Base-by-base conservation (phyloP, 176 grass and related monocot genomes). In the Ananas comosus region DNA sequence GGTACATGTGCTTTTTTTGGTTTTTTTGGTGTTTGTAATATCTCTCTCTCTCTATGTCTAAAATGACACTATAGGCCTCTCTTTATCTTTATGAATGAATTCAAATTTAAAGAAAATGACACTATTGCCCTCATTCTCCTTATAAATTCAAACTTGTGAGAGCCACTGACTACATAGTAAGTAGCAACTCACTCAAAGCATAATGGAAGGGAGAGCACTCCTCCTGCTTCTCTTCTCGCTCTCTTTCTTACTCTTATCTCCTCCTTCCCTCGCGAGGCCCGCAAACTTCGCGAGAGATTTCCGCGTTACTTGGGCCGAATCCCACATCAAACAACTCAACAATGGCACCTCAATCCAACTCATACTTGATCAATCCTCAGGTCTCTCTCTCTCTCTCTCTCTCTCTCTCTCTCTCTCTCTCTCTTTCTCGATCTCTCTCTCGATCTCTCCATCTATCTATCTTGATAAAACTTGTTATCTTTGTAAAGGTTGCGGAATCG, bases 221-320 rank as follows among this genome's bases (percentile, higher is more conserved):
- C 51, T 13, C 51, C 3, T 57, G 2, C 56, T 61, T n/a, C 13
- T 61, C 56, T 10, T 61, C 12, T 5, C 22, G 13, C 2, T 22
- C 2, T 17, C n/a, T 22, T 9, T n/a, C 56, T 61, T 19, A 22
- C 56, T 61, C 17, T 19, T 61, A 18, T 17, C 56, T 22, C 56
- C 14, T 18, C 56, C 56, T 61, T 61, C 56, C 49, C 18, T n/a
- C 17, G 80, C 80, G n/a, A 51, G 51, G 68, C 73, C 58, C 3
- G 80, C 73, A n/a, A 66, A 69, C 48, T 82, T 82, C 52, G 50
- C 48, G 2, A 61, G 53, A 17, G 80, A 82, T 49, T 82, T 82
- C 50, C 73, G 56, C 47, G 64, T 71, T 23, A 76, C 80, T 5
- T 82, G 80, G 80, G 61, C 80, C 16, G 73, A 82, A 13, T 76